Percentiles rank a stretch among this genome's conserved stretches.
These are phyloP conservation scores for Solanum phureja DNA, from an alignment of 257 asterid species.

Conservation along the genomic window DNA sequence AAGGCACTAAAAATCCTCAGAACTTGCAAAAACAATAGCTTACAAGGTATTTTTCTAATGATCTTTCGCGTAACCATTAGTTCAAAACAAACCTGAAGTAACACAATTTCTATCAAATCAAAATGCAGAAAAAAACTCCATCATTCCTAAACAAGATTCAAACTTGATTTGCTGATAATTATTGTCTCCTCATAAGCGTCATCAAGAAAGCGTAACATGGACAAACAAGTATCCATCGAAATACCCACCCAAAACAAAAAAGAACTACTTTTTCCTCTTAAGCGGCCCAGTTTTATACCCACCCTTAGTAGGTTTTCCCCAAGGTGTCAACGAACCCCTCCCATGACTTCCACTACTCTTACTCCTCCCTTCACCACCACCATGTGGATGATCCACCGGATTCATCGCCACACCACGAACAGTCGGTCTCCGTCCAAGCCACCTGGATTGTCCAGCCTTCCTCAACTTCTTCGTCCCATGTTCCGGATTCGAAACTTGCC, in stretches of 20 bases:
- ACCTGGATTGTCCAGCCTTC: constrained; percentile 78
- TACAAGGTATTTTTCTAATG: neutral
- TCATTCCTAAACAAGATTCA: neutral
- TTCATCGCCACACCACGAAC: constrained; percentile 96
- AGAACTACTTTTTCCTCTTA: constrained; percentile 42
- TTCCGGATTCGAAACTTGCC: constrained; percentile 47
- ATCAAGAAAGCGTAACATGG: neutral
- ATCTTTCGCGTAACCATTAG: neutral
- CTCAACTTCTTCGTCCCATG: constrained; percentile 56
- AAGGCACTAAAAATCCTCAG: neutral
- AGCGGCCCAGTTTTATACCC: constrained; percentile 77
- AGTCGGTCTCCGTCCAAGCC: constrained; percentile 68
- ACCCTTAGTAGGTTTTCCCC: constrained; percentile 85
- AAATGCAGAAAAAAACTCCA: neutral
- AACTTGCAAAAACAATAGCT: neutral
- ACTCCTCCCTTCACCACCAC: constrained; percentile 94
- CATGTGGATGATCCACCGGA: constrained; percentile 80
- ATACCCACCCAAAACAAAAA: neutral
- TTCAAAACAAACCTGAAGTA: neutral
- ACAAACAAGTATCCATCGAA: neutral
- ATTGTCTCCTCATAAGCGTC: neutral
- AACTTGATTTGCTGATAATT: neutral
- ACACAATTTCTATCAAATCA: neutral
- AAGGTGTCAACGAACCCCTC: constrained; percentile 49
- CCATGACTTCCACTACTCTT: constrained; percentile 83